Conservation (phyloP, 768 basidiomycete genomes). For the Mycena latifolia region DNA sequence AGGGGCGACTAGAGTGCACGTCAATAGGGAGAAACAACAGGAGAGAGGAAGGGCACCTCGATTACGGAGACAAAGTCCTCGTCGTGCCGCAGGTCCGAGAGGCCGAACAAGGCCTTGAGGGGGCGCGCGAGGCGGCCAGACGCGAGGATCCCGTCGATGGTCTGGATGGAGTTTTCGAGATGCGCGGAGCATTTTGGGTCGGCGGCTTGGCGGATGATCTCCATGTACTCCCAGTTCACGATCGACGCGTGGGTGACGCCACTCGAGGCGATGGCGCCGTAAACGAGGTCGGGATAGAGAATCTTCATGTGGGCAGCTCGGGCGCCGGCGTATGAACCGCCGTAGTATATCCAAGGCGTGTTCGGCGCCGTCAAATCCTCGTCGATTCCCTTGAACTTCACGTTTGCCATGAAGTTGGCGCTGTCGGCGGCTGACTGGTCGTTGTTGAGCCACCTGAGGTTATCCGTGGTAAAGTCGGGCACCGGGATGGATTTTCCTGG, state of each 20-base stretch:
- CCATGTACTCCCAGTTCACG: constrained; percentile 90
- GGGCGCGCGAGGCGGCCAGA: constrained; percentile 57
- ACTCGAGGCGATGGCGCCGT: constrained; percentile 90
- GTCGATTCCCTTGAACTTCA: constrained; percentile 78
- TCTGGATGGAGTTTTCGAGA: constrained; percentile 66
- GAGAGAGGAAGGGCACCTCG: constrained; percentile 55
- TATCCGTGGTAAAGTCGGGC: constrained; percentile 82
- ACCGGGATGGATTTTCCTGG: constrained; percentile 83
- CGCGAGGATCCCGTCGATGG: constrained; percentile 73
- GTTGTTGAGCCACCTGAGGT: constrained; percentile 90
- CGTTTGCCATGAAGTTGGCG: constrained; percentile 88
- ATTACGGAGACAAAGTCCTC: constrained; percentile 84
- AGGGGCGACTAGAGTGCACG: constrained; percentile 63
- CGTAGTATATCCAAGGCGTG: constrained; percentile 94
- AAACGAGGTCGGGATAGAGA: constrained; percentile 90
- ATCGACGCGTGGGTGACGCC: constrained; percentile 91
- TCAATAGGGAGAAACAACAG: neutral
- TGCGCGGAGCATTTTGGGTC: constrained; percentile 71
- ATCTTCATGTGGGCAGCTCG: constrained; percentile 92
- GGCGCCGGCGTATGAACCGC: constrained; percentile 94
- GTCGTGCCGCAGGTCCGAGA: constrained; percentile 74
- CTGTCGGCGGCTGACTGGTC: constrained; percentile 92
- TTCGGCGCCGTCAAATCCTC: constrained; percentile 78
- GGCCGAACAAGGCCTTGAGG: constrained; percentile 84
- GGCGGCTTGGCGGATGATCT: constrained; percentile 79